Evolutionary conservation across 108 stramenopile species (phyloP), one percentile per base, ranked within the genome.

Genomic region (Nannochloropsis gaditana): DNA sequence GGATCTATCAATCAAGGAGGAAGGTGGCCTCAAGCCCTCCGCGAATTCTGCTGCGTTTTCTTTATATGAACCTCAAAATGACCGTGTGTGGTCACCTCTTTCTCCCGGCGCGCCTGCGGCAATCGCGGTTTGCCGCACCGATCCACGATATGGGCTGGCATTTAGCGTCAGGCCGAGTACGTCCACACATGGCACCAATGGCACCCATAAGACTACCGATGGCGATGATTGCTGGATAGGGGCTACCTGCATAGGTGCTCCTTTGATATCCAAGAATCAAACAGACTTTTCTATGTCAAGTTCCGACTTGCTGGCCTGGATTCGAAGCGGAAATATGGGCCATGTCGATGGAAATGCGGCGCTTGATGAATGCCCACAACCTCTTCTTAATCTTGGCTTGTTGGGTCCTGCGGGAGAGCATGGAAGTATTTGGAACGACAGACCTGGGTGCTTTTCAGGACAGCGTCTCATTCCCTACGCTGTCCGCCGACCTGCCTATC

Each of bases 301-400:
- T n/a, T n/a, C 15, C n/a, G n/a, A 8, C 2, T 73, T 73, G 59
- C 59, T 73, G 59, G 59, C 59, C 0, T 73, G 59, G 59, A 3
- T 73, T 73, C 59, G 59, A 2, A n/a, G 59, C n/a, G 59, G 59
- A n/a, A n/a, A 73, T 73, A 73, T 73, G 59, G 59, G 59, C 19
- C 59, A 73, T 73, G 15, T 73, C n/a, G 59, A 73, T n/a, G 59
- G 19, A 73, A n/a, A 15, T 5, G 59, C 59, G 15, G 59, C 59
- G 15, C n/a, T 73, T 15, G 59, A 73, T n/a, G 59, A 73, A n/a
- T 15, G 19, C 4, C 59, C 59, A n/a, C 15, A 73, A n/a, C 59
- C 59, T 73, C 59, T 73, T n/a, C 59, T 73, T 3, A n/a, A 73
- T n/a, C 1, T 15, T 15, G 59, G 59, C 19, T n/a, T 73, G 59